Evolutionary conservation across 2,329 filamentous ascomycete genomes (phyloP), one percentile per base, ranked within the genome.

Genomic region (Beauveria sp.): DNA sequence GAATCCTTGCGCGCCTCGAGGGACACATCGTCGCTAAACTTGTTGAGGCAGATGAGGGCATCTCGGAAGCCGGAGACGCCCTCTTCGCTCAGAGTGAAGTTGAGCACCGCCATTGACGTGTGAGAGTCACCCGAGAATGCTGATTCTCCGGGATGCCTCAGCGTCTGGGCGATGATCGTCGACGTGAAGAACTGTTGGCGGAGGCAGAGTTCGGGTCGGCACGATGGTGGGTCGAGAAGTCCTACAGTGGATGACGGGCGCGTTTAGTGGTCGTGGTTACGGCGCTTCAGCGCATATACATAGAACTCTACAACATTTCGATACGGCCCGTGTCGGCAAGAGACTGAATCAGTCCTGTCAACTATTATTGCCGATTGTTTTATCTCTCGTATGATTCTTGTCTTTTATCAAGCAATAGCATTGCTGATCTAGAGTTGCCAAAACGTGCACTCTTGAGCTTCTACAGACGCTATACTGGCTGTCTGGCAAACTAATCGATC

Each of bases 1-100:
- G 82, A 84, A 67, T 91, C 87, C 64, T 80, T 83, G 66, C 82
- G 81, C 40, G 88, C 87, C 72, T 92, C 90, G 46, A 93, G 79
- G 28, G 85, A 89, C 22, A 93, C 89, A 51, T 88, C 84, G 67
- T 93, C 90, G 71, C 87, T 89, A 76, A 93, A 92, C 72, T 91
- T 91, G 69, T 84, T 83, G 28, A 93, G 80, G 71, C 90, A 93
- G 24, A 85, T 79, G 61, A 93, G 81, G 26, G 86, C 82, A 72
- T 92, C 90, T 67, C 91, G 87, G 50, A 93, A 78, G 54, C 83
- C 84, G 7, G 80, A 79, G 48, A 91, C 84, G 37, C 87, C 87
- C 66, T 92, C 88, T 61, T 90, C 88, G 67, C 81, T 88, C 59
- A 93, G 77, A 0, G 87, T 89, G 70, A 92, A 92, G 63, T 80